A percentile compares a stretch with the other conserved stretches of the same genome.
phyloP scores from a whole-genome alignment of 192 early-diverging fungal species.

The Gaertneriomyces semiglobifer region DNA sequence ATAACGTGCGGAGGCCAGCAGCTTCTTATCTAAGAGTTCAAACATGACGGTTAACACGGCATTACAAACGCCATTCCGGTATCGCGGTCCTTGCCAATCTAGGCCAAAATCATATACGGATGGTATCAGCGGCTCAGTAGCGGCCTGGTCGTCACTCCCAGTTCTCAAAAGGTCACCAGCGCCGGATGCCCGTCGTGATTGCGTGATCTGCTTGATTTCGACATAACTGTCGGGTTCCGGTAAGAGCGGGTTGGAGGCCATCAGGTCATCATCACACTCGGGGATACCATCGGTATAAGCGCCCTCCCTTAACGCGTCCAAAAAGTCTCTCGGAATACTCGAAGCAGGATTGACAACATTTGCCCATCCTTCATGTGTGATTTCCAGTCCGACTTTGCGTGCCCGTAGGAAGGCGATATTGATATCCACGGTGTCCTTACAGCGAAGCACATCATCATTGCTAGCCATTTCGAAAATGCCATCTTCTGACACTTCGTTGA shows the following conservation, averaged over 20 bases:
- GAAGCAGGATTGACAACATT: not conserved
- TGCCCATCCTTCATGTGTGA: not conserved
- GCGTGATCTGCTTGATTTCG: not conserved
- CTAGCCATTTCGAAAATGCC: constrained; percentile 22
- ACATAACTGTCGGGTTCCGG: not conserved
- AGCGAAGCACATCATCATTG: constrained; percentile 6
- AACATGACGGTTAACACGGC: constrained; percentile 8
- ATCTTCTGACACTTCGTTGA: constrained; percentile 12
- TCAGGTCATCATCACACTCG: not conserved
- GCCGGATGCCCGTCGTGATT: not conserved
- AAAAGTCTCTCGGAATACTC: not conserved
- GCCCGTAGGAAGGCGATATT: not conserved
- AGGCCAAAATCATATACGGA: constrained; percentile 10
- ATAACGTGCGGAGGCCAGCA: constrained; percentile 16
- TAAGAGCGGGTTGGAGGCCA: constrained; percentile 4
- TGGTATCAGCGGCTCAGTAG: not conserved
- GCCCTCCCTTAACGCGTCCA: constrained; percentile 4
- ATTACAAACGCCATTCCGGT: not conserved
- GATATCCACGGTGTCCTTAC: constrained; percentile 4
- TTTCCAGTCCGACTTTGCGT: not conserved
- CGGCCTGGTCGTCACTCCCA: not conserved
- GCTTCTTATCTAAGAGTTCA: constrained; percentile 25
- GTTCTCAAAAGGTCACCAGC: not conserved
- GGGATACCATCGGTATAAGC: not conserved
- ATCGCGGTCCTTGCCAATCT: constrained; percentile 4